These are phyloP conservation scores for Trichosporon ovoides DNA, from an alignment of 1,284 basidiomycete species.

Conservation along the genomic window DNA sequence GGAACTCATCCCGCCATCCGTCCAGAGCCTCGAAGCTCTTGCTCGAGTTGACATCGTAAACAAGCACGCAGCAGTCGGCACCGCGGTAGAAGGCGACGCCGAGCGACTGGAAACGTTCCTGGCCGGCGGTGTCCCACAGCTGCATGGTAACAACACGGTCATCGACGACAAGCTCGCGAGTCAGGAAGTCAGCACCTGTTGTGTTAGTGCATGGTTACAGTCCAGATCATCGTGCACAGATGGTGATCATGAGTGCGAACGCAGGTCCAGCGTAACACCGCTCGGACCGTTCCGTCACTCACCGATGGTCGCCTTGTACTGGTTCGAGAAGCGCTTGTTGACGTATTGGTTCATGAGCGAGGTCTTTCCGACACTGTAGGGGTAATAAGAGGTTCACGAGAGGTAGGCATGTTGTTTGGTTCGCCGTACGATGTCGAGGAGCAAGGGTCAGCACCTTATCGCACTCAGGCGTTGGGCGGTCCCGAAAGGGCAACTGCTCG, in stretches of 20 bases:
- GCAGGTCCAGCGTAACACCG: not conserved
- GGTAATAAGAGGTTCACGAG: not conserved
- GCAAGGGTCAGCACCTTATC: slow-evolving; percentile 4
- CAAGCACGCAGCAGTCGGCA: slow-evolving; percentile 97
- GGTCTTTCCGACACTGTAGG: slow-evolving; percentile 89
- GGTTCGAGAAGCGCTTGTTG: slow-evolving; percentile 99
- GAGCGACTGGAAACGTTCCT: slow-evolving; percentile 97
- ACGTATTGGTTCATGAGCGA: slow-evolving; percentile 99
- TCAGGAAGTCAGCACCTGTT: slow-evolving; percentile 63
- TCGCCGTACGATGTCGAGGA: not conserved
- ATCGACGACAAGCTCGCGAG: slow-evolving; percentile 98
- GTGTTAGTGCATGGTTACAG: not conserved
- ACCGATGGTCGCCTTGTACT: slow-evolving; percentile 97
- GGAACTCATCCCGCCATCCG: slow-evolving; percentile 95
- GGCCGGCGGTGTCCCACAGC: slow-evolving; percentile 99
- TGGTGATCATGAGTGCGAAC: not conserved
- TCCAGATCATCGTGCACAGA: not conserved
- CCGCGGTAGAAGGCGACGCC: slow-evolving; percentile 99
- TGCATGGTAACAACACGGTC: slow-evolving; percentile 98
- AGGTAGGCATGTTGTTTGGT: not conserved
- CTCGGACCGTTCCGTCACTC: slow-evolving; percentile 33
- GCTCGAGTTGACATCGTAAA: slow-evolving; percentile 97
- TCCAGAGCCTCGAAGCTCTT: slow-evolving; percentile 96
- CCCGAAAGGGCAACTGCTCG: not conserved
- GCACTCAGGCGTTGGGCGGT: not conserved